Evolutionary conservation across 345 rosid species (phyloP).

Genomic region (Turritis glabra): DNA sequence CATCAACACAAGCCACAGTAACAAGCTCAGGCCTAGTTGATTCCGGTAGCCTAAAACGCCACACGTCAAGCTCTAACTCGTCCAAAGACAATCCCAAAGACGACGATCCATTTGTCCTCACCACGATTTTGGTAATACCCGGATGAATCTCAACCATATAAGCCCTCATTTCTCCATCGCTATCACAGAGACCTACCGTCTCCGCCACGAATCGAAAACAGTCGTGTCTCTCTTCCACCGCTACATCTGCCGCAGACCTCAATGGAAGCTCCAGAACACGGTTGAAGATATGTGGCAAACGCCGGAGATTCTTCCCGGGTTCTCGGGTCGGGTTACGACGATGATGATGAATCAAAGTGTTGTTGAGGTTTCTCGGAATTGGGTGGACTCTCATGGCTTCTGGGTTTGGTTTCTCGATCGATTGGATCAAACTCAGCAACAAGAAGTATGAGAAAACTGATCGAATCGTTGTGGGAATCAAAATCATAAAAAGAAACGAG

Average conservation of each 20-base stretch:
- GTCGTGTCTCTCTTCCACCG: slow-evolving; percentile 69
- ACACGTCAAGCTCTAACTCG: slow-evolving; percentile 84
- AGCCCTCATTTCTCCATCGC: slow-evolving; percentile 63
- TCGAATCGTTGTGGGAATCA: slow-evolving; percentile 14
- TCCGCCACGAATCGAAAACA: slow-evolving; percentile 87
- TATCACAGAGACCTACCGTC: slow-evolving; percentile 53
- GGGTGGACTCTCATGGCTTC: slow-evolving; percentile 89
- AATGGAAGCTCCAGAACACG: slow-evolving; percentile 92
- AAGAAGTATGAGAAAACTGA: slow-evolving; percentile 7
- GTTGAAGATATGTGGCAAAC: slow-evolving; percentile 92
- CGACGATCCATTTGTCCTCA: slow-evolving; percentile 65
- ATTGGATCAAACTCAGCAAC: slow-evolving; percentile 30
- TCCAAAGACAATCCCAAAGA: slow-evolving; percentile 60
- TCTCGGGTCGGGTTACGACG: slow-evolving; percentile 47
- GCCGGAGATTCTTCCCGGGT: slow-evolving; percentile 76
- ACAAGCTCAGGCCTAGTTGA: slow-evolving; percentile 92
- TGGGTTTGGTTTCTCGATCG: slow-evolving; percentile 20
- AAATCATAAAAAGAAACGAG: slow-evolving; percentile 22
- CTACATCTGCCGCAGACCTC: slow-evolving; percentile 82
- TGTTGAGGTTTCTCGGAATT: slow-evolving; percentile 62
- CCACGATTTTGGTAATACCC: slow-evolving; percentile 82
- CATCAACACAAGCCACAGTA: slow-evolving; percentile 66
- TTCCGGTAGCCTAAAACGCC: slow-evolving; percentile 92
- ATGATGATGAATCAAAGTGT: slow-evolving; percentile 39
- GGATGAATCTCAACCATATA: slow-evolving; percentile 84